Base-by-base conservation (phyloP, 1,139 yeast species). In the Blastobotrys serpentis region DNA sequence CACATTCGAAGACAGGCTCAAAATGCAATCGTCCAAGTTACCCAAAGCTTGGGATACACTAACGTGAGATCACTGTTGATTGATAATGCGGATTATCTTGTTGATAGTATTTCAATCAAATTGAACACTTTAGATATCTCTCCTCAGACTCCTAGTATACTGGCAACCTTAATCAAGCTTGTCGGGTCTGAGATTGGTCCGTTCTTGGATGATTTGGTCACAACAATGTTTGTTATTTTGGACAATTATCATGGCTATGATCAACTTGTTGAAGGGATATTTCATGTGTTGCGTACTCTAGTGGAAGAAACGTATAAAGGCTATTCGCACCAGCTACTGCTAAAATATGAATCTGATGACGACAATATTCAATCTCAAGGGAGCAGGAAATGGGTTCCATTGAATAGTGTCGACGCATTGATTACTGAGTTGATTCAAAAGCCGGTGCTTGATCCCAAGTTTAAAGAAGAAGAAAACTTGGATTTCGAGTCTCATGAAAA, bases 241-340 rank as follows among this genome's bases (percentile, higher is more conserved):
- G 98, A 92, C 64, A 74, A 82, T 39, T 90, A 84, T 58, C 96
- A 90, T 67, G 95, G 94, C 0, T 90, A 92, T 63, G 70, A 81
- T 1, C 71, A 74, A 13, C 69, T 92, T 18, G 82, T 87, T 43
- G 82, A 83, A 51, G 89, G 89, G 0, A 82, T 88, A 51, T 86
- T 90, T 55, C 68, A 76, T 4, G 84, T 87, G 0, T 86, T 90
- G 58, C 78, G 77, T 43, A 82, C 84, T 14, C 67, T 90, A 1
- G 74, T 83, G 1, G 68, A 68, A 14, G 86, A 84, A 59, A 72
- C 84, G 10, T 65, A 68, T 18, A 63, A 64, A 8, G 62, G 69
- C 32, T 82, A 58, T 46, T 21, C 49, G 0, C 45, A 45, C 23
- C 48, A 48, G 39, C 47, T 56, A 18, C 30, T 33, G 10, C 42